Evolutionary conservation across 2,329 filamentous ascomycete genomes (phyloP).

Genomic region (Aspergillus candidus): DNA sequence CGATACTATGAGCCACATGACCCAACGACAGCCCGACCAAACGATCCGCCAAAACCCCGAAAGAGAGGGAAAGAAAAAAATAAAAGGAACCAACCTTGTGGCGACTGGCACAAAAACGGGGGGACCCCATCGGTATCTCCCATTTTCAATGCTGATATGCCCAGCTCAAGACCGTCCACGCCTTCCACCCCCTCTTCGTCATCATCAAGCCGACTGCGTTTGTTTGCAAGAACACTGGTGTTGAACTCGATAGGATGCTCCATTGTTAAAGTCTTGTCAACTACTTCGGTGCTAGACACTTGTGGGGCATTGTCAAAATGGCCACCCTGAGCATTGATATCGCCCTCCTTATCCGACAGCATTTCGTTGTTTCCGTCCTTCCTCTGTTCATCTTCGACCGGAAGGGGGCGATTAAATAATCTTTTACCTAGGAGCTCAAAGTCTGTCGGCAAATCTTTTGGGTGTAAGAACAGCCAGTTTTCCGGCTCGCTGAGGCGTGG

Average conservation of each 20-base stretch:
- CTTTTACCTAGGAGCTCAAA: too few relatives aligned
- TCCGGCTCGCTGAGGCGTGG: too few relatives aligned
- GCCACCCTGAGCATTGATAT: too few relatives aligned
- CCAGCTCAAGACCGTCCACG: constrained; percentile 20
- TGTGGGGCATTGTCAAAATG: too few relatives aligned
- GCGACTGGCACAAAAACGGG: constrained; percentile 34
- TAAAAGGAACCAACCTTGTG: constrained; percentile 28
- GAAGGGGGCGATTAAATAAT: too few relatives aligned
- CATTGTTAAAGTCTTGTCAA: constrained; percentile 26
- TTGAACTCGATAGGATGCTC: constrained; percentile 37
- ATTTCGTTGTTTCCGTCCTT: too few relatives aligned
- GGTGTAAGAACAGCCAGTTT: too few relatives aligned
- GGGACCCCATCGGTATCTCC: constrained; percentile 30
- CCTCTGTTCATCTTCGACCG: too few relatives aligned
- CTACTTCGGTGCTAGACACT: too few relatives aligned
- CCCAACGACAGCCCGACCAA: too few relatives aligned
- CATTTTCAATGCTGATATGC: constrained; percentile 21
- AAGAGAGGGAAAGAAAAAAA: constrained; percentile 7
- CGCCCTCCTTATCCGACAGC: too few relatives aligned
- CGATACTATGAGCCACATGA: constrained; percentile 10
- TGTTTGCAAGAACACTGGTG: constrained; percentile 32
- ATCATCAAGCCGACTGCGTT: constrained; percentile 34
- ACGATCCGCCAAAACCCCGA: not conserved
- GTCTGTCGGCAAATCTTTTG: too few relatives aligned
- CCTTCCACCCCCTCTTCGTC: constrained; percentile 27